phyloP scores from a whole-genome alignment of 2,329 filamentous ascomycete genomes.

The Colletotrichum sp. region DNA sequence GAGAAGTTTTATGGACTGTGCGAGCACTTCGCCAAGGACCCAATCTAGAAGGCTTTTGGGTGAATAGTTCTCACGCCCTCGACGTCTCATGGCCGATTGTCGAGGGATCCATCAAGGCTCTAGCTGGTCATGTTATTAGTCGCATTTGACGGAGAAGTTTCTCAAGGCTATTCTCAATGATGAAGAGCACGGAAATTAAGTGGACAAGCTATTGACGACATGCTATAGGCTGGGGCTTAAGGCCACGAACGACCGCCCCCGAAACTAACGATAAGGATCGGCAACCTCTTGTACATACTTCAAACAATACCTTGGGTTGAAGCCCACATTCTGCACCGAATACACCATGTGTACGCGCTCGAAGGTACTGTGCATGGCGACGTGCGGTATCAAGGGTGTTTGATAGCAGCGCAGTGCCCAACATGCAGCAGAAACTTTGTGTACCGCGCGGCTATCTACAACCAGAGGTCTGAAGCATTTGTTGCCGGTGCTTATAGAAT shows the following conservation, averaged over 20 bases:
- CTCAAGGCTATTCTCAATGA: neutral
- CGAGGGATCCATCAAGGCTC: neutral
- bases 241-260: neutral
- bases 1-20: neutral
- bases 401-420: neutral
- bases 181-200: neutral
- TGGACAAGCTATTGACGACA: neutral
- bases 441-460: neutral
- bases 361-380: neutral
- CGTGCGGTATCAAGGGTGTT: neutral
- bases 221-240: neutral
- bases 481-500: neutral
- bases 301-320: neutral
- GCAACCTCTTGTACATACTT: neutral
- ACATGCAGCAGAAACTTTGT: neutral
- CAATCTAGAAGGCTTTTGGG: neutral
- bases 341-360: neutral
- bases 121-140: too few relatives aligned
- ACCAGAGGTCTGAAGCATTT: neutral
- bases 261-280: accelerated
- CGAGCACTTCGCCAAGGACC: neutral
- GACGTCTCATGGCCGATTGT: neutral
- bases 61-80: neutral
- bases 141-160: too few relatives aligned
- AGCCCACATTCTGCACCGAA: neutral